phyloP scores from a whole-genome alignment of 2,329 filamentous ascomycete genomes.

The Neonectria hederae region DNA sequence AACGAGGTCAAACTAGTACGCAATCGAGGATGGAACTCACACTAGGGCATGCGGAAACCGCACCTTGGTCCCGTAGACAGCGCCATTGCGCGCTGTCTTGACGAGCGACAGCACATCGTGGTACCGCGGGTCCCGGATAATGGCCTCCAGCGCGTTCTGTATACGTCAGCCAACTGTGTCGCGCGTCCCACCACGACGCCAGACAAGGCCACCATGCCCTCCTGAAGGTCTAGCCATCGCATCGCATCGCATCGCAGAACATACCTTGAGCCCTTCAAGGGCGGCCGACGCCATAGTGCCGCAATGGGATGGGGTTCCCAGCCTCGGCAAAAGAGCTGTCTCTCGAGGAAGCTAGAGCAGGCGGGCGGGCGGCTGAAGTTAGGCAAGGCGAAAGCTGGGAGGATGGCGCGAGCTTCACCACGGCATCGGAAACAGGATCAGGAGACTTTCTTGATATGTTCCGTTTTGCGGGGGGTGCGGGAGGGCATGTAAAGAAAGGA shows the following conservation, averaged over 20 bases:
- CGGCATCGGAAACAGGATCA: slow-evolving; percentile 1
- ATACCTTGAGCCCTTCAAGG: slow-evolving; percentile 45
- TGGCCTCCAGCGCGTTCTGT: slow-evolving; percentile 75
- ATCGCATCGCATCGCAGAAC: not conserved
- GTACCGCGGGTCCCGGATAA: slow-evolving; percentile 84
- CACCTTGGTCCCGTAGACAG: slow-evolving; percentile 96
- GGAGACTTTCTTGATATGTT: not conserved
- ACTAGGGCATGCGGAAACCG: slow-evolving; percentile 98
- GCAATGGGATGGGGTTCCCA: slow-evolving; percentile 7
- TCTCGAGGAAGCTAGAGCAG: not conserved
- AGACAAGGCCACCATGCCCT: not conserved
- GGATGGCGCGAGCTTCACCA: slow-evolving; percentile 9
- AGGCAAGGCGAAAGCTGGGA: slow-evolving; percentile 8
- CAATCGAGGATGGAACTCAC: slow-evolving; percentile 47
- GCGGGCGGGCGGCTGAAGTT: slow-evolving; percentile 3
- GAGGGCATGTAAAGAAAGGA: not conserved
- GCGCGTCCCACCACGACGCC: not conserved
- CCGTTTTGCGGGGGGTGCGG: not conserved
- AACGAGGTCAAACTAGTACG: not conserved
- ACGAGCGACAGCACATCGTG: slow-evolving; percentile 85
- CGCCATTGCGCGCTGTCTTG: slow-evolving; percentile 95
- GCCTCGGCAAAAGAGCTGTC: slow-evolving; percentile 34
- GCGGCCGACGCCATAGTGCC: slow-evolving; percentile 41
- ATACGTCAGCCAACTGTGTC: slow-evolving; percentile 5
- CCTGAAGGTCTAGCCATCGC: not conserved